A percentile compares a stretch with the other conserved stretches of the same genome.
These are phyloP conservation scores for Trametes cinnabarina DNA, from an alignment of 768 basidiomycete genomes.

Conservation along the genomic window DNA sequence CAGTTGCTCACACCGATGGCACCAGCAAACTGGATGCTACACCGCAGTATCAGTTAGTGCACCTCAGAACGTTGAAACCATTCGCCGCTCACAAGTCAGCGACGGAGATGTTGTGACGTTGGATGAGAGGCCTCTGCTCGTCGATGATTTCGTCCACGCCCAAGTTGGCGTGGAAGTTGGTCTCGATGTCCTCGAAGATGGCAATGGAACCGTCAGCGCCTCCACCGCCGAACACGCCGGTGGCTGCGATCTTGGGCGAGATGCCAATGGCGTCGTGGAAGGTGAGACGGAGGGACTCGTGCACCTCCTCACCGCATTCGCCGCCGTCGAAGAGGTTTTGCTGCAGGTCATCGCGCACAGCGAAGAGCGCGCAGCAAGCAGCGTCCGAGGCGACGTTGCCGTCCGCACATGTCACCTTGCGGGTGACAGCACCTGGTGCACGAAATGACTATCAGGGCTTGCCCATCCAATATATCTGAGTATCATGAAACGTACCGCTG, in stretches of 20 bases:
- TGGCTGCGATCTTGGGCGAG: not conserved
- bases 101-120: constrained; percentile 11
- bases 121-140: constrained; percentile 10
- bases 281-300: constrained; percentile 16
- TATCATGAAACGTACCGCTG: constrained; percentile 15
- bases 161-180: constrained; percentile 12
- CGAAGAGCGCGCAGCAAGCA: constrained; percentile 13
- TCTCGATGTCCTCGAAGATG: constrained; percentile 16
- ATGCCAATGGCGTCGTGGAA: constrained; percentile 18
- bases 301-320: constrained; percentile 15
- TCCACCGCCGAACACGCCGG: constrained; percentile 12
- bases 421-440: constrained; percentile 2
- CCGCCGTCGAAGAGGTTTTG: constrained; percentile 14
- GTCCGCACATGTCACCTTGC: constrained; percentile 4
- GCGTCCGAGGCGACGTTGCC: constrained; percentile 5
- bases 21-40: constrained; percentile 37
- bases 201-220: constrained; percentile 13
- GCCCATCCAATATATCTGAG: rapidly evolving
- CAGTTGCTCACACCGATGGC: constrained; percentile 39
- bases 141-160: constrained; percentile 16
- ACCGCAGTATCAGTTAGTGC: not conserved
- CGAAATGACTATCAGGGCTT: not conserved
- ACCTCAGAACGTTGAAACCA: not conserved
- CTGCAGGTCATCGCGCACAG: constrained; percentile 10
- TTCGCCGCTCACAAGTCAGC: constrained; percentile 24